Percentiles rank a stretch among this genome's conserved stretches.
Conservation (phyloP, 331 rosid species). For the Dryas integrifolia region DNA sequence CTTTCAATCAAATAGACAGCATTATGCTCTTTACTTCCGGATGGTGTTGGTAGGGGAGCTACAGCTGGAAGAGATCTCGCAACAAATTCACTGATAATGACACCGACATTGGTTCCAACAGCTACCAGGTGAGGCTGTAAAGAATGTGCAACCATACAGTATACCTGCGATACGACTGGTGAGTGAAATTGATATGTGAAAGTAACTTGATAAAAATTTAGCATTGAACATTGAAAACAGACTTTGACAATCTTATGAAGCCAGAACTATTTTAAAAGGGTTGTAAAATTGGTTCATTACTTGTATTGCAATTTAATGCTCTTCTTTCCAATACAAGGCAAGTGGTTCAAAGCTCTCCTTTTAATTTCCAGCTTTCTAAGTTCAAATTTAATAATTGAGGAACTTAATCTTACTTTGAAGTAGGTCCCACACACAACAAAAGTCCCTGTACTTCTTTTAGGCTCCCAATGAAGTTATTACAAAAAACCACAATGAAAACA, state of each 20-base stretch:
- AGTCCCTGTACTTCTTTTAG: neutral
- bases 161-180: slow-evolving; percentile 59
- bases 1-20: slow-evolving; percentile 87
- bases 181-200: slow-evolving; percentile 6
- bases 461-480: neutral
- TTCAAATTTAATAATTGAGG: neutral
- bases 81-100: slow-evolving; percentile 89
- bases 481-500: neutral
- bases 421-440: neutral
- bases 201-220: slow-evolving; percentile 16
- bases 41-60: slow-evolving; percentile 83
- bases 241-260: neutral
- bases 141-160: slow-evolving; percentile 89
- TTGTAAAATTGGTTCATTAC: neutral
- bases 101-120: slow-evolving; percentile 93
- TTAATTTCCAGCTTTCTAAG: neutral
- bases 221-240: slow-evolving; percentile 16
- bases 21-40: slow-evolving; percentile 90
- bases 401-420: neutral
- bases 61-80: slow-evolving; percentile 95
- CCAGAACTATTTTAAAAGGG: neutral
- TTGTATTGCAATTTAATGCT: neutral
- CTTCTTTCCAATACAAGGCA: neutral
- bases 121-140: slow-evolving; percentile 97
- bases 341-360: neutral